Conservation (phyloP, 768 basidiomycete genomes). For the Amylocystis lapponica region DNA sequence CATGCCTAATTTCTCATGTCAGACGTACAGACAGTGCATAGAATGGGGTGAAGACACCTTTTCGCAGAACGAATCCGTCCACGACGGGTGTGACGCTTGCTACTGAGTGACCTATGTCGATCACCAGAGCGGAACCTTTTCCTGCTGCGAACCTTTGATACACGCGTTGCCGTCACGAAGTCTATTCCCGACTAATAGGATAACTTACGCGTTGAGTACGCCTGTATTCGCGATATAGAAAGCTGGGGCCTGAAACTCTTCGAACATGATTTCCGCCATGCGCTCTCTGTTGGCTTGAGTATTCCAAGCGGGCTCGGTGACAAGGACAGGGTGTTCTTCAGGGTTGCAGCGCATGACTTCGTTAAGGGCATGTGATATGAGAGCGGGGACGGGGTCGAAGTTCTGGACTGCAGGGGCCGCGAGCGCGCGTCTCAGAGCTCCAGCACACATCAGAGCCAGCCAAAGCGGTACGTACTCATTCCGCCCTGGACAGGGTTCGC, state of each 20-base stretch:
- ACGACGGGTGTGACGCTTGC: conserved; percentile 93
- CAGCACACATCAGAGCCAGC: not conserved
- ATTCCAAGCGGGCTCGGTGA: conserved; percentile 97
- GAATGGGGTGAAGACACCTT: conserved; percentile 48
- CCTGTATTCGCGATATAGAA: conserved; percentile 96
- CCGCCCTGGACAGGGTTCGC: conserved; percentile 80
- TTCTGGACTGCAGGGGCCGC: conserved; percentile 52
- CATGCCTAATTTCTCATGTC: conserved; percentile 51
- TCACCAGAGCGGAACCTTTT: conserved; percentile 93
- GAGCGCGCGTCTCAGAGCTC: not conserved
- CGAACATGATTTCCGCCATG: conserved; percentile 97
- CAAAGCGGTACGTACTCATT: conserved; percentile 52
- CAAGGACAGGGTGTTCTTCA: conserved; percentile 83
- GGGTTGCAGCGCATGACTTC: conserved; percentile 75
- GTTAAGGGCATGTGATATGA: conserved; percentile 69
- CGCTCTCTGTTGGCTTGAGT: conserved; percentile 86
- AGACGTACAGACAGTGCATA: not conserved
- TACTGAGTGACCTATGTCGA: conserved; percentile 87
- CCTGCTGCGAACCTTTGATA: conserved; percentile 83
- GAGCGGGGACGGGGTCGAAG: conserved; percentile 65
- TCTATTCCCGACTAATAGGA: not conserved
- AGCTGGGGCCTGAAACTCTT: conserved; percentile 90
- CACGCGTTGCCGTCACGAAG: not conserved
- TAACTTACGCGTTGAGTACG: conserved; percentile 82
- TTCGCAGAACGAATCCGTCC: conserved; percentile 95